phyloP scores from a whole-genome alignment of 257 asterid species.

The Coffea canephora region DNA sequence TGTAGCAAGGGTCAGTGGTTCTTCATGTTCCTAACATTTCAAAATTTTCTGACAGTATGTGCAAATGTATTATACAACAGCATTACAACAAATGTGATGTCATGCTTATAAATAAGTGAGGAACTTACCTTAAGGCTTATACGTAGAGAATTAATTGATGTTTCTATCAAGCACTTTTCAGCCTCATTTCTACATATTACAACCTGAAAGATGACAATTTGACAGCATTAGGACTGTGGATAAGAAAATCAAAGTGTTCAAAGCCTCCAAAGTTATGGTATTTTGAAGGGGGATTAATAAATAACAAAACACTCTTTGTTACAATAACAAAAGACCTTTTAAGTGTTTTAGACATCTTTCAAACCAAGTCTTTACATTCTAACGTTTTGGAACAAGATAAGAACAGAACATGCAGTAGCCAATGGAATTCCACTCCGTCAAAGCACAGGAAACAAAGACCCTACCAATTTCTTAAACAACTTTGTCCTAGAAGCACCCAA shows the following conservation, averaged over 20 bases:
- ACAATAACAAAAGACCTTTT: background rate
- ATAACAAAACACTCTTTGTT: background rate
- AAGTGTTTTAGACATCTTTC: background rate
- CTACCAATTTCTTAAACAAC: background rate
- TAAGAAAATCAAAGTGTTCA: background rate
- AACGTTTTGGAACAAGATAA: background rate
- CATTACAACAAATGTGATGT: background rate
- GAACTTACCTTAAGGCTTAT: slow-evolving; percentile 87
- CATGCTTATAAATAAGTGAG: background rate
- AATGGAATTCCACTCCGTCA: background rate
- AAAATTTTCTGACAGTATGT: background rate
- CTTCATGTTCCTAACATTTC: background rate
- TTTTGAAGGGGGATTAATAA: background rate
- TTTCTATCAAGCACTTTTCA: slow-evolving; percentile 96
- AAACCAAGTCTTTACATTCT: background rate
- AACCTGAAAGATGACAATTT: slow-evolving; percentile 53
- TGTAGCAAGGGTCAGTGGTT: background rate
- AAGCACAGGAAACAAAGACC: background rate
- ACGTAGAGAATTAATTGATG: slow-evolving; percentile 93
- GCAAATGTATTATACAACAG: background rate
- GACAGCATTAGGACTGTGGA: slow-evolving; percentile 17
- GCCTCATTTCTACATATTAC: slow-evolving; percentile 91
- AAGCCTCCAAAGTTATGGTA: background rate
- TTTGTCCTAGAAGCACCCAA: background rate
- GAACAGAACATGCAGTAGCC: background rate